Base-by-base conservation (phyloP, 228 moss, liverwort and hornwort species). In the Sphagnum magellanicum region DNA sequence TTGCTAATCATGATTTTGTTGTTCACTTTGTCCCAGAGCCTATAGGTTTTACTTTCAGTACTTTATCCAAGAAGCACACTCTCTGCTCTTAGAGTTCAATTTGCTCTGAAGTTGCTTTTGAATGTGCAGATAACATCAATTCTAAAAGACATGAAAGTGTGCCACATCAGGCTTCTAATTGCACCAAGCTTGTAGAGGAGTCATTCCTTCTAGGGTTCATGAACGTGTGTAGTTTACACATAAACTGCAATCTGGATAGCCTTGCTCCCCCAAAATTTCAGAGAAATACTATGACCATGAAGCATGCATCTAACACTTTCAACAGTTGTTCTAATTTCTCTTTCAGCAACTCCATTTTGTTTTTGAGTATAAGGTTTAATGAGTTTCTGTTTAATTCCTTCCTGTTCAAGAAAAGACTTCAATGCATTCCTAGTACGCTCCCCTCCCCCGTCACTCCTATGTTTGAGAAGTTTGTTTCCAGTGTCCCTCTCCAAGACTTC, bases 271-370 rank as follows among this genome's bases (percentile, higher is more conserved):
- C 62, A 77, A 52, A 67, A 73, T 6, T 13, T 46, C 6, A 58
- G 57, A 16, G 13, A 16, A 5, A 72, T 17, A 5, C 58, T 12
- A 6, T 50, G 52, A 4, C 15, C 50, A 13, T 72, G 10, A 5
- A 73, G 47, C 64, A 77, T 73, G 50, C 50, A 47, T 4, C n/a
- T 1, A 57, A 59, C 52, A 1, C 3, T n/a, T 7, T 68, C 66
- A 1, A 72, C 4, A 0, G 73, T 13, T 4, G 77, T 53, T 50
- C 67, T 11, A 63, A 2, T 32, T 32, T 32, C 32, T 32, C 63
- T 8, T 53, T 77, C 57, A 1, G 52, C 59, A 5, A 72, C 57
- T 4, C 68, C 63, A 68, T 77, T 77, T 53, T 76, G 60, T 13
- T 67, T 4, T 50, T 51, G 51, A 8, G 72, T 71, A 6, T 53